phyloP scores from a whole-genome alignment of 2,329 filamentous ascomycete species.

The Emericellopsis atlantica region DNA sequence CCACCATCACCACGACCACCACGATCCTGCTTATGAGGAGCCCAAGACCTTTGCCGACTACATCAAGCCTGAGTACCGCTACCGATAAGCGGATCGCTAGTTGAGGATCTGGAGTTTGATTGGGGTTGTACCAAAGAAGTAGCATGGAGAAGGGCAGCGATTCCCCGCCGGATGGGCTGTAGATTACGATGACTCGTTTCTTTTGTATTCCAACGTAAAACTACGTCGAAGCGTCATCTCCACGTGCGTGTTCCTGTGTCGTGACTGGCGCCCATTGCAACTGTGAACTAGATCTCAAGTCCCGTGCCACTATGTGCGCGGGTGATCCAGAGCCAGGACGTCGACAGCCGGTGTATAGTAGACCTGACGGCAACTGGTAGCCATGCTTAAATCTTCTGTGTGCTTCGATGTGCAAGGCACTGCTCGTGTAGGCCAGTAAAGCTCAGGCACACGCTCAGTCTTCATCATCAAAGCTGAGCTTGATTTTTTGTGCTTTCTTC shows the following conservation, averaged over 20 bases:
- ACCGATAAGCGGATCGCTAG: constrained; percentile 28
- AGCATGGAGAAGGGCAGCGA: constrained; percentile 7
- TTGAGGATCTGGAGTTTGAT: constrained; percentile 1
- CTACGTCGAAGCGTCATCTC: too few species aligned
- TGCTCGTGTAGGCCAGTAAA: neutral
- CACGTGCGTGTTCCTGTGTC: too few species aligned
- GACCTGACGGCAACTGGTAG: too few species aligned
- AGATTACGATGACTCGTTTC: constrained; percentile 25
- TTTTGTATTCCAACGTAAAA: constrained; percentile 11
- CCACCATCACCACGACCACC: constrained; percentile 39
- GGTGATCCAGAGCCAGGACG: too few species aligned
- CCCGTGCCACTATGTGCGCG: too few species aligned
- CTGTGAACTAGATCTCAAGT: too few species aligned
- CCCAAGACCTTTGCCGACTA: constrained; percentile 96
- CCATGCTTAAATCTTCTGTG: neutral
- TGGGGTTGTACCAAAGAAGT: constrained; percentile 7
- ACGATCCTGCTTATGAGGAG: constrained; percentile 58
- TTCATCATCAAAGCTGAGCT: constrained; percentile 55
- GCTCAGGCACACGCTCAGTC: constrained; percentile 19
- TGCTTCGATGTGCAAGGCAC: neutral
- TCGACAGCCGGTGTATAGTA: too few species aligned
- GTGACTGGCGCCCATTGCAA: too few species aligned
- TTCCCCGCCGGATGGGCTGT: constrained; percentile 16
- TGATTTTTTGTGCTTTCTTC: constrained; percentile 52
- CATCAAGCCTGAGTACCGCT: constrained; percentile 90